Evolutionary conservation across 2,329 filamentous ascomycete species (phyloP), one percentile per base, ranked within the genome.

Genomic region (Moelleriella libera): DNA sequence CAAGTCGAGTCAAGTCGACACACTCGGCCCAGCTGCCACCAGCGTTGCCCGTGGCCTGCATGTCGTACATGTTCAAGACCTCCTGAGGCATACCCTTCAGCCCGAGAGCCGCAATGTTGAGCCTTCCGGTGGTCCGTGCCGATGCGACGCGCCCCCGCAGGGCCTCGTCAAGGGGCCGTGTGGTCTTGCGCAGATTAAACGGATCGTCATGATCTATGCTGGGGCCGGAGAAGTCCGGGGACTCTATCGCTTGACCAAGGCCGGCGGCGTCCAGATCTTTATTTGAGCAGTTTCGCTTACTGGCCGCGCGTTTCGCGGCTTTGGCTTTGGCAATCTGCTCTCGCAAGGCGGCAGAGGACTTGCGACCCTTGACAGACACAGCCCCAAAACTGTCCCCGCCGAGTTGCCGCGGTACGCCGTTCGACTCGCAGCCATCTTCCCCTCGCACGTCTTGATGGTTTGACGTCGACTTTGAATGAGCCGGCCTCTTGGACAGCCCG

Each of bases 251-350:
- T 21, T 21, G 64, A 0, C 70, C 55, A 5, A 53, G 43, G 4
- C 48, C 50, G 1, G 32, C 41, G 3, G 53, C 43, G 12, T 46
- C 1, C 9, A 43, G 29, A 7, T 43, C 50, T 31, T 51, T 47
- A 7, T 44, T 50, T 3, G 50, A 56, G 6, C 63, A 54, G 6
- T 21, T 21, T 21, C 21, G 21, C 3, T 21, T 21, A 21, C 21
- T 59, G 3, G 68, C 67, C 9, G 76, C 80, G 51, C 80, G 76
- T 48, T 79, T 83, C 2, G 88, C 85, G 2, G 88, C 88, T 60
- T 90, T 94, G 1, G 92, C 90, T 56, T 89, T 90, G 39, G 89
- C 88, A 52, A 97, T 96, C 47, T 92, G 89, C 46, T 96, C 88
- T 34, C 92, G 80, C 11, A 98, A 67, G 1, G 88, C 82, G 12